Base-by-base conservation (phyloP, 495 filamentous ascomycete genomes). In the Arthonia radiata region DNA sequence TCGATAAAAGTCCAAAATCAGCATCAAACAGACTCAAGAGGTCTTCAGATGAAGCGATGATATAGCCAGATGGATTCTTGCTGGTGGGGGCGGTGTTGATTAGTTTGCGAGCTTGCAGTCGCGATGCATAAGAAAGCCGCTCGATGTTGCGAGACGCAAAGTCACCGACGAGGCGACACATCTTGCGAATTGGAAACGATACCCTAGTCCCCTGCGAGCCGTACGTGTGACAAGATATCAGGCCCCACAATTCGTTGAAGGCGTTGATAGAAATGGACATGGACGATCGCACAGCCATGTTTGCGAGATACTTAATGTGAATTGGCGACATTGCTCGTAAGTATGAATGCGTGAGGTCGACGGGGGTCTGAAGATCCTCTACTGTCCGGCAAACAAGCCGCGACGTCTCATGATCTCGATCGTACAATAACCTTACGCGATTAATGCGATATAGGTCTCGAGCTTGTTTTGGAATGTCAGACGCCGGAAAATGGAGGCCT, bases 231-330 rank as follows among this genome's bases (percentile, higher is more conserved):
- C 79, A 93, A 2, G 79, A 64, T 12, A 93, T 78, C 18, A 93
- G 53, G 0, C 82, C 83, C 82, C 82, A 93, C 0, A 92, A 52
- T 30, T 90, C 71, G 32, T 61, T 54, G 40, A 86, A 81, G 0
- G 72, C 72, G 31, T 75, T 83, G 37, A 91, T 74, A 4, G 80
- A 90, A 36, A 93, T 83, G 4, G 81, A 90, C 80, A 92, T 92
- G 31, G 77, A 89, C 1, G 79, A 71, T 13, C 80, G 64, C 3
- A 91, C 79, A 1, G 64, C 64, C 82, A 92, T 92, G 41, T 92
- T 75, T n/a, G 54, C 59, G 2, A 92, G 56, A 33, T 91, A 92
- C 39, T 89, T 89, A 24, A 92, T 47, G 37, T 82, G 76, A 18
- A 91, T 78, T 2, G 82, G 78, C 0, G 77, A 83, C 57, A 91